Evolutionary conservation across 306 rosid genomes (phyloP).

Genomic region (Prunus salicina): DNA sequence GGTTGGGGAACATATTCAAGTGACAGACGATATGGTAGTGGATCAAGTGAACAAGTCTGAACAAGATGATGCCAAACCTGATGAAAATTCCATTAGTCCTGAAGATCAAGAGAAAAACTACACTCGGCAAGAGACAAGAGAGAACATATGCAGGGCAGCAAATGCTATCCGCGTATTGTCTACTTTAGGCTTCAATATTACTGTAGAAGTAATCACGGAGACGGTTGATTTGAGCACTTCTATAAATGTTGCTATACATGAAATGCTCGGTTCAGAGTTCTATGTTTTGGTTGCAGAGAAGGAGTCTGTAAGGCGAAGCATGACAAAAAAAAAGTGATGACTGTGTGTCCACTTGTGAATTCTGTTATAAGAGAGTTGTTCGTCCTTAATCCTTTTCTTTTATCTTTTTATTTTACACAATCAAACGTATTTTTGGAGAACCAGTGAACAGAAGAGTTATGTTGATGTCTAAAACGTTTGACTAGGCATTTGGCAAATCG

Average conservation of each 20-base stretch:
- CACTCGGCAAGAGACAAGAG: slow-evolving; percentile 58
- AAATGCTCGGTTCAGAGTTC: slow-evolving; percentile 89
- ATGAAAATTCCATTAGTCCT: slow-evolving; percentile 14
- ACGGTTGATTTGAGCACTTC: slow-evolving; percentile 56
- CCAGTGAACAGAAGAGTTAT: neutral
- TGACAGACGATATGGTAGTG: slow-evolving; percentile 52
- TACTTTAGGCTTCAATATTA: slow-evolving; percentile 60
- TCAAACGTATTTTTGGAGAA: neutral
- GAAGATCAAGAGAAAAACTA: slow-evolving; percentile 58
- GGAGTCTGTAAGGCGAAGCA: slow-evolving; percentile 75
- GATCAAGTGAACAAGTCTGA: slow-evolving; percentile 56
- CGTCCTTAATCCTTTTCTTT: neutral
- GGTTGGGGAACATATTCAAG: slow-evolving; percentile 79
- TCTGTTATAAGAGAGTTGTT: neutral
- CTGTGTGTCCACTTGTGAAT: neutral
- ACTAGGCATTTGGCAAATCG: neutral
- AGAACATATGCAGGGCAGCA: slow-evolving; percentile 70
- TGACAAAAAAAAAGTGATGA: slow-evolving; percentile 52
- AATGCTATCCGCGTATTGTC: slow-evolving; percentile 71
- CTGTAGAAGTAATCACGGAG: slow-evolving; percentile 58
- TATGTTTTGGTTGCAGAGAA: slow-evolving; percentile 73
- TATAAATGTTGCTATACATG: slow-evolving; percentile 52
- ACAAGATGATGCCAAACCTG: slow-evolving; percentile 26
- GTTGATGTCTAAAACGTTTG: neutral
- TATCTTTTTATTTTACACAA: neutral